Evolutionary conservation across 495 filamentous ascomycete species (phyloP).

Genomic region (Hyaloscypha finlandica): DNA sequence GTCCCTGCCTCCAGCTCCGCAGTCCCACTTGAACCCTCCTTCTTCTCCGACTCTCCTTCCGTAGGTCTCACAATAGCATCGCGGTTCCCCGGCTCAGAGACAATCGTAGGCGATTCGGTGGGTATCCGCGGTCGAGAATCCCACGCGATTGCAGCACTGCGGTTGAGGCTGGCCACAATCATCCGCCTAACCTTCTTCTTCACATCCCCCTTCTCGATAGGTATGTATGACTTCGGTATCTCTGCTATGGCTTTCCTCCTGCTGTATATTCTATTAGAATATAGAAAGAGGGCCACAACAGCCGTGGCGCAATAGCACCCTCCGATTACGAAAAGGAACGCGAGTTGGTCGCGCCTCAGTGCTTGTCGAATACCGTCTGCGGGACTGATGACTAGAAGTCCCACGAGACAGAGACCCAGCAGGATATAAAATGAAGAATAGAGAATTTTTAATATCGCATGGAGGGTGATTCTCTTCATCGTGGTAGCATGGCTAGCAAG

Average conservation of each 20-base stretch:
- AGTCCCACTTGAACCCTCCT: neutral
- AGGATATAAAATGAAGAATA: constrained; percentile 80
- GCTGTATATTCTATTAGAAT: constrained; percentile 84
- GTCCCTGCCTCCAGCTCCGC: constrained; percentile 19
- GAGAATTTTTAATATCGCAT: constrained; percentile 52
- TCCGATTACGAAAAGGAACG: constrained; percentile 83
- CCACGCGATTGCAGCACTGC: constrained; percentile 82
- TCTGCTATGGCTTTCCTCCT: constrained; percentile 73
- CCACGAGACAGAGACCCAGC: constrained; percentile 70
- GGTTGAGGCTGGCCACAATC: constrained; percentile 67
- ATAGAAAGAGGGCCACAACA: constrained; percentile 71
- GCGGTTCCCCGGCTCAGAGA: constrained; percentile 16
- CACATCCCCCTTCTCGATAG: constrained; percentile 77
- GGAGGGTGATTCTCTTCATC: constrained; percentile 50
- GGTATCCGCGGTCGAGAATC: constrained; percentile 67
- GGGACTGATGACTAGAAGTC: constrained; percentile 78
- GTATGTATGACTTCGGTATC: constrained; percentile 84
- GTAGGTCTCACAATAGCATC: neutral
- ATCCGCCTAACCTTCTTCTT: constrained; percentile 70
- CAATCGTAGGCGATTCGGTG: constrained; percentile 5
- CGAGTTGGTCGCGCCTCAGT: constrained; percentile 59
- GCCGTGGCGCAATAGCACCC: constrained; percentile 77
- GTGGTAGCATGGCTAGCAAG: constrained; percentile 19
- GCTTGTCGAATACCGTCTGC: constrained; percentile 83
- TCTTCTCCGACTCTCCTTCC: constrained; percentile 1